Evolutionary conservation across 345 rosid genomes (phyloP).

Genomic region (Adansonia digitata): DNA sequence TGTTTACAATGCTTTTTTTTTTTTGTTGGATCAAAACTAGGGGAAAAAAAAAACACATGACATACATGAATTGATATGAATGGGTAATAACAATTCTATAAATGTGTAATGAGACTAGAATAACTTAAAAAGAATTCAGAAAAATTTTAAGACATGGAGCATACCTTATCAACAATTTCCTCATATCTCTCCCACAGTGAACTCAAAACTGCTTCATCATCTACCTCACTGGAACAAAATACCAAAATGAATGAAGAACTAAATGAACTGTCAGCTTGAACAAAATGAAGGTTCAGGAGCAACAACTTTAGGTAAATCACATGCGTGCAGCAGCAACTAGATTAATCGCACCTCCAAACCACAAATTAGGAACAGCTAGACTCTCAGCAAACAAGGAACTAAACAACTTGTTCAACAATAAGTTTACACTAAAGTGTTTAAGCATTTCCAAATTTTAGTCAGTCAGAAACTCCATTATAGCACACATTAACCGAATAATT

Average conservation of each 20-base stretch:
- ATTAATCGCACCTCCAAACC: no score
- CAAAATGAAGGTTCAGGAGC: background rate
- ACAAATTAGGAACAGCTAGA: background rate
- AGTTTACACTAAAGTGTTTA: background rate
- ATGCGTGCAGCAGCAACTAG: background rate
- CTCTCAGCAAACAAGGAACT: background rate
- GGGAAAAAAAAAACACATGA: background rate
- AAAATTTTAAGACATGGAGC: constrained; percentile 20
- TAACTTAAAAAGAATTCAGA: background rate
- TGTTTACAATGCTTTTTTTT: constrained; percentile 23
- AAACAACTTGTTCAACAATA: background rate
- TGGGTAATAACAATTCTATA: constrained; percentile 7
- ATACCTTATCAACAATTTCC: constrained; percentile 50
- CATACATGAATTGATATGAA: background rate
- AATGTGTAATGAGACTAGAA: background rate
- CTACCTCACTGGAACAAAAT: constrained; percentile 28
- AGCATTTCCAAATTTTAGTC: background rate
- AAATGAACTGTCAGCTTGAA: background rate
- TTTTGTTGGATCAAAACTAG: background rate
- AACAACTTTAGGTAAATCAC: constrained; percentile 1
- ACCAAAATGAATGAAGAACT: background rate
- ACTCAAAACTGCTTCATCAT: constrained; percentile 27
- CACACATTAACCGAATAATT: background rate
- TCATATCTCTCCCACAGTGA: constrained; percentile 55
- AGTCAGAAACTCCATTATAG: background rate